Conservation (phyloP, 768 basidiomycete species). For the Pleurotus sapidus region DNA sequence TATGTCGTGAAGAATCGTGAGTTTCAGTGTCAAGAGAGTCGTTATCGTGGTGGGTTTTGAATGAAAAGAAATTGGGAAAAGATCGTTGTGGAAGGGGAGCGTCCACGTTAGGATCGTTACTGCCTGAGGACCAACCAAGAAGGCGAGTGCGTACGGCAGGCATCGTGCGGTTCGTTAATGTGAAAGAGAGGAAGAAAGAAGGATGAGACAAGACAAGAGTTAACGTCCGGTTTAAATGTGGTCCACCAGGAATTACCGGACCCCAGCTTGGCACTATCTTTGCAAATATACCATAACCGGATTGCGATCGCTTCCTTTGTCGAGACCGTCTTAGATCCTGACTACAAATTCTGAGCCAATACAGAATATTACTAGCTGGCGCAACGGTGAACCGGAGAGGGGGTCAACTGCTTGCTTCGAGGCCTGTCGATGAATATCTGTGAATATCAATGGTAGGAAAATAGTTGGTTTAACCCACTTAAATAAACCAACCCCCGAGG, state of each 20-base stretch:
- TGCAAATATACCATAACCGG: conserved; percentile 7
- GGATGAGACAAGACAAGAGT: background rate
- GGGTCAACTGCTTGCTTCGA: too few relatives aligned
- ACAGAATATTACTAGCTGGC: background rate
- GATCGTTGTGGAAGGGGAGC: conserved; percentile 3
- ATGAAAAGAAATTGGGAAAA: background rate
- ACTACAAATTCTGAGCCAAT: background rate
- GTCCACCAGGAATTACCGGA: background rate
- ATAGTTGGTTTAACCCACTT: too few relatives aligned
- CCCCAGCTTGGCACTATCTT: conserved; percentile 2
- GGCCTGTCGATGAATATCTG: too few relatives aligned
- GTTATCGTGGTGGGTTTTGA: background rate
- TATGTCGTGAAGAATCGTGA: background rate
- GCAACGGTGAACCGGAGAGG: background rate
- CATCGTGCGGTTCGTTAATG: background rate
- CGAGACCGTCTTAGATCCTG: conserved; percentile 6
- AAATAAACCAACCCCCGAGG: too few relatives aligned
- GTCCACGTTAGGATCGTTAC: conserved; percentile 7
- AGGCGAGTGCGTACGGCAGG: conserved; percentile 8
- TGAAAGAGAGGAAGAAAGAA: background rate
- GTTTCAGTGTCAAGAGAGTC: background rate
- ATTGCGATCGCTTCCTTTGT: background rate
- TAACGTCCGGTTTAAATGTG: background rate
- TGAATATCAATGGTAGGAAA: too few relatives aligned
- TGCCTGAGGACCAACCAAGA: conserved; percentile 4